Evolutionary conservation across 345 rosid species (phyloP).

Genomic region (Syzygium aromaticum): DNA sequence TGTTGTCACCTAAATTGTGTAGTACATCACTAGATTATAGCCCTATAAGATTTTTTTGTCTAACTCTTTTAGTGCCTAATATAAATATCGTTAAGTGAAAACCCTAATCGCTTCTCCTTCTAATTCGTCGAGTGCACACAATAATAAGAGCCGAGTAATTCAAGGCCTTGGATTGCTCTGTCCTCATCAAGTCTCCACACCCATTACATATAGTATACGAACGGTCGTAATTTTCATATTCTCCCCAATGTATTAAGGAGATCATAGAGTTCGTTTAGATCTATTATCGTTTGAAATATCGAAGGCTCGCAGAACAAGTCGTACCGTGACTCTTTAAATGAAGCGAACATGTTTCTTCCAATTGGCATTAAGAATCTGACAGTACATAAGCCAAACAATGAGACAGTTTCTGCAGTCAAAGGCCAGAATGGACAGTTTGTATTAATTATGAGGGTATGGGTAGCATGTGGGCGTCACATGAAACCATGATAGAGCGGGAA

Average conservation of each 20-base stretch:
- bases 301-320: background rate
- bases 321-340: background rate
- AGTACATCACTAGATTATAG: background rate
- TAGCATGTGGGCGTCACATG: background rate
- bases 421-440: background rate
- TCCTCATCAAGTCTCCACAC: background rate
- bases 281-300: background rate
- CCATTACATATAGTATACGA: background rate
- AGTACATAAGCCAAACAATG: background rate
- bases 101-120: background rate
- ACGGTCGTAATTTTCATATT: background rate
- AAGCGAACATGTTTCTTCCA: background rate
- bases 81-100: background rate
- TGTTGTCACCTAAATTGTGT: background rate
- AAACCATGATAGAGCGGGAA: background rate
- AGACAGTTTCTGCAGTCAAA: background rate
- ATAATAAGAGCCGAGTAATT: background rate
- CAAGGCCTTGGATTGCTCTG: background rate
- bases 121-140: background rate
- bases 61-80: background rate
- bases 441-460: background rate
- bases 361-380: background rate
- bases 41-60: background rate
- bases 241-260: background rate
- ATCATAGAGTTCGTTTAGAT: background rate